phyloP scores from a whole-genome alignment of 768 basidiomycete genomes.

The Xerocomus brunneocitrinus region DNA sequence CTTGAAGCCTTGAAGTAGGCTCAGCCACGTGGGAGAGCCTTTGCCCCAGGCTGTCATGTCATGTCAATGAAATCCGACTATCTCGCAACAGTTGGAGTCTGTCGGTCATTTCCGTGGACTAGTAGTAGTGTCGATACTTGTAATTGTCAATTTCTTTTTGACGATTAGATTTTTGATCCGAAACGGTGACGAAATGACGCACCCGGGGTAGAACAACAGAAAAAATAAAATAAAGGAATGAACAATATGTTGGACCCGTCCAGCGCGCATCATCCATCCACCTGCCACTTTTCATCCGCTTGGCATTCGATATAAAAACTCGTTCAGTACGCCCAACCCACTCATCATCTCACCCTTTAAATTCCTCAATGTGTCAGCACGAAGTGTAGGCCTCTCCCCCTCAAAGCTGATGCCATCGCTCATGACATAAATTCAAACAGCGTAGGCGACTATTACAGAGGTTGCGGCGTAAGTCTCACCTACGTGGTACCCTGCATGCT shows the following conservation, averaged over 20 bases:
- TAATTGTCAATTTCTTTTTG: background rate
- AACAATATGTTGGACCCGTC: no score
- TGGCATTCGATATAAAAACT: background rate
- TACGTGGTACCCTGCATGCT: background rate
- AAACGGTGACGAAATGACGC: conserved; percentile 23
- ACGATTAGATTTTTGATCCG: conserved; percentile 29
- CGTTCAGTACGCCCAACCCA: background rate
- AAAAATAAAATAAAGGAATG: background rate
- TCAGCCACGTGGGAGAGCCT: no score
- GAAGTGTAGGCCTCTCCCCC: conserved; percentile 29
- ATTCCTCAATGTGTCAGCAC: conserved; percentile 31
- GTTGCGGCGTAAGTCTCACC: conserved; percentile 30
- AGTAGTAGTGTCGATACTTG: no score
- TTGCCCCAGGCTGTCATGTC: no score
- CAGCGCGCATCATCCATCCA: background rate
- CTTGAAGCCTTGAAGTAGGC: background rate
- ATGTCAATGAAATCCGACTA: no score
- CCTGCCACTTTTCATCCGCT: background rate
- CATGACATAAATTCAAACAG: conserved; percentile 14
- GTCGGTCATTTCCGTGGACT: no score
- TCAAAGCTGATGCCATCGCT: background rate
- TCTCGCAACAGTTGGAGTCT: background rate
- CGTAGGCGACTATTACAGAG: conserved; percentile 35
- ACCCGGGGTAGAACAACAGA: conserved; percentile 21
- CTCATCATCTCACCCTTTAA: background rate